A percentile compares a stretch with the other conserved stretches of the same genome.
Evolutionary conservation across 208 protist species (phyloP).

Genomic region (Leishmania turanica): DNA sequence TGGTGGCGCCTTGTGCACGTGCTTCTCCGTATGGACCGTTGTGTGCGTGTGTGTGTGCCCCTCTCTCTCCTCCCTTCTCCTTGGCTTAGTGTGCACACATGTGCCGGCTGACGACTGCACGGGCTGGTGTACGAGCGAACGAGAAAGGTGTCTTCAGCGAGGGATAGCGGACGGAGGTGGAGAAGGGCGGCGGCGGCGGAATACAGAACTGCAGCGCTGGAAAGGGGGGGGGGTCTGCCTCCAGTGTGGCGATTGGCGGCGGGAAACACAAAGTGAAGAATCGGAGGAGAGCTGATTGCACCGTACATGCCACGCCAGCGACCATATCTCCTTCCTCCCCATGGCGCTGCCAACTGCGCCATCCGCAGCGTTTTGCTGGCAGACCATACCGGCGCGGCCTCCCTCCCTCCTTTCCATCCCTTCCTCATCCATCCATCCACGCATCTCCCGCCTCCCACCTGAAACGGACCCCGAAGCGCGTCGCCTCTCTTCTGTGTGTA

Average conservation of each 20-base stretch:
- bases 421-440: not conserved
- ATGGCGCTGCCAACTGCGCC: not conserved
- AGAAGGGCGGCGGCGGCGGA: not conserved
- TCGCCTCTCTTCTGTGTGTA: not conserved
- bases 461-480: not conserved
- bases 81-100: not conserved
- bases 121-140: not conserved
- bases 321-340: not conserved
- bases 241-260: not conserved
- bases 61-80: not conserved
- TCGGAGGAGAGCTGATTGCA: not conserved
- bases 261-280: not conserved
- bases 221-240: not conserved
- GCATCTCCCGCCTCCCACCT: not conserved
- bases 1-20: not conserved
- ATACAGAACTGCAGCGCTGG: not conserved
- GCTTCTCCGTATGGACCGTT: not conserved
- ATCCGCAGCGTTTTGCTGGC: not conserved
- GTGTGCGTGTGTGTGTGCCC: not conserved
- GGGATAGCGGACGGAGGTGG: not conserved
- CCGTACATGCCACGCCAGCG: not conserved
- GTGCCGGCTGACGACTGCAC: not conserved
- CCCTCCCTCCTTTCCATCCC: not conserved
- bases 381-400: not conserved
- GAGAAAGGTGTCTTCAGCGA: not conserved